Base-by-base conservation (phyloP, 192 early-diverging fungal genomes). In the Mortierella claussenii region DNA sequence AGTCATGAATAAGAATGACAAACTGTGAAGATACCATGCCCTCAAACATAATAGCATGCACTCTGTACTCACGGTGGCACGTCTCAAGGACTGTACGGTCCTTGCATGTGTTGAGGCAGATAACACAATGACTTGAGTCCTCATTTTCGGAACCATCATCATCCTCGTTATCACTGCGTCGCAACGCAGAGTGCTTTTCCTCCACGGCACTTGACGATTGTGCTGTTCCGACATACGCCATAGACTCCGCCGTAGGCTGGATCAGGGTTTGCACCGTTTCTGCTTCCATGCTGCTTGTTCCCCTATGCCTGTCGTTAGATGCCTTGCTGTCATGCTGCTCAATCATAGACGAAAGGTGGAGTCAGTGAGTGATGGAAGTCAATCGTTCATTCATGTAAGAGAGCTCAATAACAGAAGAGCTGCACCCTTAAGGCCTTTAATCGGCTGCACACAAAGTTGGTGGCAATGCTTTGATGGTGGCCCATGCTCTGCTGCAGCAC, bases 61-160 rank as follows among this genome's bases (percentile, higher is more conserved):
- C 6, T 4, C 5, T 3, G 17, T 18, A 36, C 52, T 69, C 55
- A 69, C 68, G 68, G 6, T 40, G 68, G 34, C 68, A 69, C 36
- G 51, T 54, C 21, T 45, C 52, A 6, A 69, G 45, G 1, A 61
- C 59, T 37, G 68, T 52, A 2, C 68, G 58, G 30, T 69, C 68
- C 20, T 61, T 59, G 33, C 59, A 69, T 1, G 30, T 5, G 27
- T 61, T 60, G 18, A 69, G 51, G 34, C 68, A 69, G 44, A 69
- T 69, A 27, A 55, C 59, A 30, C 68, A 69, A 40, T 45, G 28
- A 7, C 37, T 65, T 28, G 20, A 1, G 6, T 51, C 24, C 11
- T 47, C 6, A 11, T 60, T 13, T 6, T 55, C 34, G 43, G 15
- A n/a, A 20, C 15, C 47, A 24, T 27, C 4, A 23, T 49, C 23